A percentile compares a stretch with the other conserved stretches of the same genome.
Conservation (phyloP, 176 grass and related monocot genomes). For the Sorghum bicolor region DNA sequence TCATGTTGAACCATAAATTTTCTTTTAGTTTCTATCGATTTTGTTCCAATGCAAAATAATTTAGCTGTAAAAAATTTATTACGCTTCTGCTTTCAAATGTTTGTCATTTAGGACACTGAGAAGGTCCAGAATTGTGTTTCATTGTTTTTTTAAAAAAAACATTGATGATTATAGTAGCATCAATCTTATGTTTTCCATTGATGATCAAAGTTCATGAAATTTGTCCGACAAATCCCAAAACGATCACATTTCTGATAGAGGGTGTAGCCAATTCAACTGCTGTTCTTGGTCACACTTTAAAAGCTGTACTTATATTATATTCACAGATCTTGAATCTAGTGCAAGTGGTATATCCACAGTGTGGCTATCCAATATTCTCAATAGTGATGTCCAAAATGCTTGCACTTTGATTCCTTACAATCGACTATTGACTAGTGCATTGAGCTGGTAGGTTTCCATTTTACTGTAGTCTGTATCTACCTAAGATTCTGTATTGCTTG, state of each 20-base stretch:
- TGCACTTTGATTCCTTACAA: neutral
- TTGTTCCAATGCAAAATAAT: constrained; percentile 3
- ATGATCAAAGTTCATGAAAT: neutral
- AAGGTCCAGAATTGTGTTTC: neutral
- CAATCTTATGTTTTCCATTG: neutral
- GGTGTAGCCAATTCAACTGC: constrained; percentile 5
- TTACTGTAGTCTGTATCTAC: neutral
- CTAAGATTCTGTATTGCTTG: neutral
- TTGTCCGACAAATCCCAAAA: neutral
- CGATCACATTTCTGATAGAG: neutral
- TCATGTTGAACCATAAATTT: neutral
- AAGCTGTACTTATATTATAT: constrained; percentile 3
- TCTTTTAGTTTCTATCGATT: constrained; percentile 14
- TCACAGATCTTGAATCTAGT: constrained; percentile 9
- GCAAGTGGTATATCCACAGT: neutral
- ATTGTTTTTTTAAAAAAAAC: neutral
- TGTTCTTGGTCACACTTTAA: neutral
- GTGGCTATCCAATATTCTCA: neutral
- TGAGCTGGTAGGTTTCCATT: neutral
- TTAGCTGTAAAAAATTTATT: constrained; percentile 7
- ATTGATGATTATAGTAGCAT: neutral
- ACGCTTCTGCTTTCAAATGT: neutral
- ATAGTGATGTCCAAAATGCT: neutral
- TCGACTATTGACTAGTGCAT: neutral
- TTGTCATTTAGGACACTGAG: neutral